phyloP scores from a whole-genome alignment of 164 flowering plant genomes.

The Platanus orientalis region DNA sequence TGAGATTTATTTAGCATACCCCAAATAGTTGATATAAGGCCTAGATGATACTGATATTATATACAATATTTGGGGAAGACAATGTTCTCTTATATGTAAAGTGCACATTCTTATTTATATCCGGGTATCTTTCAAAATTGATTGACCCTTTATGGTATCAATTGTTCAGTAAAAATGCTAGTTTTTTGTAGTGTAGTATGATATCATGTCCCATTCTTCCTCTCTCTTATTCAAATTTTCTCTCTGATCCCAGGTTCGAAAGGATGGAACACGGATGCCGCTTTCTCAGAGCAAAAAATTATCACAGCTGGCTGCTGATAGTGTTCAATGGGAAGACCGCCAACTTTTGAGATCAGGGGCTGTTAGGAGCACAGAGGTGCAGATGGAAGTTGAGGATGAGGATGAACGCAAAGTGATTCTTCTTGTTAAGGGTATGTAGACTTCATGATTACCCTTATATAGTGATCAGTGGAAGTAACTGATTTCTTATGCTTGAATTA shows the following conservation, averaged over 20 bases:
- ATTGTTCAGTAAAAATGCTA: too few species aligned
- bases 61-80: too few species aligned
- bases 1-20: too few species aligned
- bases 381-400: constrained; percentile 95
- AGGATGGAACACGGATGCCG: constrained; percentile 86
- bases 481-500: not conserved
- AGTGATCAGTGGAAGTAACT: not conserved
- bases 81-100: too few species aligned
- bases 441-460: not conserved
- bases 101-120: too few species aligned
- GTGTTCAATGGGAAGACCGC: constrained; percentile 97
- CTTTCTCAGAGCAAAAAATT: constrained; percentile 90
- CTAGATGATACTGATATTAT: too few species aligned
- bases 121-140: too few species aligned
- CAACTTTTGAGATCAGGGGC: constrained; percentile 97
- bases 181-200: too few species aligned
- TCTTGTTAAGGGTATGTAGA: constrained; percentile 85
- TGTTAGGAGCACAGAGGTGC: constrained; percentile 93
- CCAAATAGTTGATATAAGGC: too few species aligned
- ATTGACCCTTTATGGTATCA: too few species aligned
- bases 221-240: not conserved
- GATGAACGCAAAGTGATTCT: constrained; percentile 90
- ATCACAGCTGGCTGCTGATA: constrained; percentile 86
- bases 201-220: too few species aligned
- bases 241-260: constrained; percentile 51